Percentiles rank a stretch among this genome's conserved stretches.
Conservation (phyloP, 2,329 filamentous ascomycete genomes). For the Alternaria longipes region DNA sequence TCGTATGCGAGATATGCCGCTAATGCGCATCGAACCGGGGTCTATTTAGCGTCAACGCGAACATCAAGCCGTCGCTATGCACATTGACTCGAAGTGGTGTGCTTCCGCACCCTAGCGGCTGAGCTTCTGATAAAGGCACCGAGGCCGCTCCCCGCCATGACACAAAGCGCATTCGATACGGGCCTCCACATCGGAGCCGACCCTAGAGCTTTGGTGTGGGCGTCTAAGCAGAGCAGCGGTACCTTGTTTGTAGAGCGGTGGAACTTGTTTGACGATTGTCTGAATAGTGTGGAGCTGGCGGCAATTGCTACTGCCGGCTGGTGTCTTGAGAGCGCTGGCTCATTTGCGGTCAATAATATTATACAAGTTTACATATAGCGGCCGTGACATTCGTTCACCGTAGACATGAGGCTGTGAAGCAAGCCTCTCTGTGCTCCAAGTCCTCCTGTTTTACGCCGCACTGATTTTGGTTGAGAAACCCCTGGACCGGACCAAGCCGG, state of each 20-base stretch:
- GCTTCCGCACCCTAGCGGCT: conserved; percentile 16
- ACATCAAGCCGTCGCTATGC: conserved; percentile 17
- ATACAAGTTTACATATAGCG: conserved; percentile 30
- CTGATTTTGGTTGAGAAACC: conserved; percentile 12
- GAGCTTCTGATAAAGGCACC: conserved; percentile 17
- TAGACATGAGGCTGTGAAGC: conserved; percentile 17
- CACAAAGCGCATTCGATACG: conserved; percentile 9
- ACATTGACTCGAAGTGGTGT: conserved; percentile 8
- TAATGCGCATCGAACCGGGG: conserved; percentile 7
- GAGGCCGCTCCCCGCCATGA: conserved; percentile 16
- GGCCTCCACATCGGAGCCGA: conserved; percentile 14
- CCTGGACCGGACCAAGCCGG: conserved; percentile 7
- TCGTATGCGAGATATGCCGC: conserved; percentile 24
- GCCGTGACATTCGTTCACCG: conserved; percentile 25
- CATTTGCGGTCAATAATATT: conserved; percentile 22
- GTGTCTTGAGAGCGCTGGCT: conserved; percentile 7
- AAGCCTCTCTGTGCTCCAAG: conserved; percentile 4
- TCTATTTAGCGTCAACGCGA: conserved; percentile 16
- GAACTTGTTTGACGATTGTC: conserved; percentile 4
- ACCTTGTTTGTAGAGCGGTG: conserved; percentile 6
- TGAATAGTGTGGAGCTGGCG: conserved; percentile 6
- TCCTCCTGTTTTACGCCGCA: conserved; percentile 22
- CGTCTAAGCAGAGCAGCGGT: conserved; percentile 7
- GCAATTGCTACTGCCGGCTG: conserved; percentile 4
- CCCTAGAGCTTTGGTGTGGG: neutral